Conservation (phyloP, 768 basidiomycete genomes). For the Kwoniella europaea region DNA sequence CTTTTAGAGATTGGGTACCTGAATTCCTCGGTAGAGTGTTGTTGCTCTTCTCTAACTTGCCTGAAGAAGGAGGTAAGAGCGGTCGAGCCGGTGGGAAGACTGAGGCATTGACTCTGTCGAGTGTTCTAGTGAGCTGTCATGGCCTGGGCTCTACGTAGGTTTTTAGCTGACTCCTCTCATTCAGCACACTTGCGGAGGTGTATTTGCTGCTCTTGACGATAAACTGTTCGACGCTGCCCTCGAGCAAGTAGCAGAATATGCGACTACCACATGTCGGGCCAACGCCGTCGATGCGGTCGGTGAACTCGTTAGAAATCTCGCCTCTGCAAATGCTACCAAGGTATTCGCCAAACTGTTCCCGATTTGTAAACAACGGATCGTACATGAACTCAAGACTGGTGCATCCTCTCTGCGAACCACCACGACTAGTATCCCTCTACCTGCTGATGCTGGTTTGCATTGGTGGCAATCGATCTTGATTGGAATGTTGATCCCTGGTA, state of each 20-base stretch:
- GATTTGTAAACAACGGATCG: conserved; percentile 74
- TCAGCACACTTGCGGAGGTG: conserved; percentile 49
- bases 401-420: conserved; percentile 74
- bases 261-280: conserved; percentile 83
- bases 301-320: conserved; percentile 81
- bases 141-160: not conserved
- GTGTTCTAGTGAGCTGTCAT: conserved; percentile 45
- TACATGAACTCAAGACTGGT: conserved; percentile 77
- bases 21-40: conserved; percentile 79
- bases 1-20: conserved; percentile 82
- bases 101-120: conserved; percentile 58
- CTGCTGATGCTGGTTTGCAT: conserved; percentile 83
- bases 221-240: conserved; percentile 76
- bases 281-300: conserved; percentile 91
- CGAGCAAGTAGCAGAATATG: conserved; percentile 82
- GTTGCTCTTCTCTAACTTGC: conserved; percentile 79
- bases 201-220: conserved; percentile 73
- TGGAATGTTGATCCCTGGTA: conserved; percentile 43
- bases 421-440: conserved; percentile 57
- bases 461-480: conserved; percentile 64
- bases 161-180: conserved; percentile 15
- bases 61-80: conserved; percentile 79
- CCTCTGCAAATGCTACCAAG: conserved; percentile 75
- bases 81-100: conserved; percentile 65
- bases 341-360: conserved; percentile 80